phyloP scores from a whole-genome alignment of 805 yeast genomes.

The Pichia paraexigua region DNA sequence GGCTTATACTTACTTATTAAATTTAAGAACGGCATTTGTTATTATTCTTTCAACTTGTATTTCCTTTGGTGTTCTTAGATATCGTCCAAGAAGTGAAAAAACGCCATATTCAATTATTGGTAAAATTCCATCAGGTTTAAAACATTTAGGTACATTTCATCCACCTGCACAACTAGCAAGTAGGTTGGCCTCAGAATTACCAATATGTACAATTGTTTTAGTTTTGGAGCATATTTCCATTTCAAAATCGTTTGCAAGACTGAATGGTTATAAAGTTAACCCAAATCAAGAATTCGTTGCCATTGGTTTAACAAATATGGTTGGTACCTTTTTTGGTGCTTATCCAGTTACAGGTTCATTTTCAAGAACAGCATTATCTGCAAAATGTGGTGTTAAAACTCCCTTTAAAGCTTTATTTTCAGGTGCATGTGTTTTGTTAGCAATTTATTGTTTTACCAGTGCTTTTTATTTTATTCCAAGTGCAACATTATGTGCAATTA shows the following conservation, averaged over 20 bases:
- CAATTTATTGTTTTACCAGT: constrained; percentile 72
- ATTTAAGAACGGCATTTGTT: constrained; percentile 72
- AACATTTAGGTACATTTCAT: constrained; percentile 61
- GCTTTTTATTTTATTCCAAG: constrained; percentile 86
- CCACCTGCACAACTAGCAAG: constrained; percentile 51
- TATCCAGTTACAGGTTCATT: constrained; percentile 96
- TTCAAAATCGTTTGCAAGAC: constrained; percentile 84
- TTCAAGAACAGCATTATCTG: constrained; percentile 85
- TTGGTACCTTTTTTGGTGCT: constrained; percentile 87
- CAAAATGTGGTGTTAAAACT: constrained; percentile 93
- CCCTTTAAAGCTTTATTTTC: constrained; percentile 89
- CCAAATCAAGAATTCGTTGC: constrained; percentile 94
- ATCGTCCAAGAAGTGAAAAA: constrained; percentile 27
- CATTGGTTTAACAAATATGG: constrained; percentile 81
- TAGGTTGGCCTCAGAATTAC: constrained; percentile 67
- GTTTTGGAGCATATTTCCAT: constrained; percentile 88
- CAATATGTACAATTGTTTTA: constrained; percentile 78
- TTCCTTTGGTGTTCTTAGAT: constrained; percentile 62
- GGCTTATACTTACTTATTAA: constrained; percentile 59
- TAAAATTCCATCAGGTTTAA: constrained; percentile 72
- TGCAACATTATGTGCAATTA: constrained; percentile 77
- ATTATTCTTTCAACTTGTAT: constrained; percentile 76
- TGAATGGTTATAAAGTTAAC: constrained; percentile 80
- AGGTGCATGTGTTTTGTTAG: constrained; percentile 79
- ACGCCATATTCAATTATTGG: constrained; percentile 56